These are phyloP conservation scores for Cicer cuneatum DNA, from an alignment of 306 rosid species.

Conservation along the genomic window DNA sequence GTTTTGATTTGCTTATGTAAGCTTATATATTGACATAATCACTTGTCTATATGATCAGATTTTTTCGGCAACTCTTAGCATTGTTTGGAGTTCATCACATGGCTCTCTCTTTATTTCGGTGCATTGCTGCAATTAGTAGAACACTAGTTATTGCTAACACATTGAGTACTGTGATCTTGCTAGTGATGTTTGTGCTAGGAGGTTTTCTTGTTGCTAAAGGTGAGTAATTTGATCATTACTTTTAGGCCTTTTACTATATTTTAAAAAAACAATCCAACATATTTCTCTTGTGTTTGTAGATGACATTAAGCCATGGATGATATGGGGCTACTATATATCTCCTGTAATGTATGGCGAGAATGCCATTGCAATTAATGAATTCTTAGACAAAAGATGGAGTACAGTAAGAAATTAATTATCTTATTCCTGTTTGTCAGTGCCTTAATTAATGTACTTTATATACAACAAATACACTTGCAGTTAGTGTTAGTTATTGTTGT, in stretches of 20 bases:
- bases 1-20: not conserved
- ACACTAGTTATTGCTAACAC: slow-evolving; percentile 56
- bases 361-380: slow-evolving; percentile 79
- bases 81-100: slow-evolving; percentile 64
- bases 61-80: slow-evolving; percentile 60
- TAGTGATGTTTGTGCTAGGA: slow-evolving; percentile 60
- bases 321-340: slow-evolving; percentile 76
- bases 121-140: slow-evolving; percentile 65
- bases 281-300: slow-evolving; percentile 50
- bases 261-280: not conserved
- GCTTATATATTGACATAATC: slow-evolving; percentile 4
- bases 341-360: slow-evolving; percentile 93
- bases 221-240: slow-evolving; percentile 33
- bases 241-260: not conserved
- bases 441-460: not conserved
- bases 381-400: slow-evolving; percentile 85
- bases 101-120: slow-evolving; percentile 67
- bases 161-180: slow-evolving; percentile 53
- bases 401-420: slow-evolving; percentile 47
- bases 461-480: not conserved
- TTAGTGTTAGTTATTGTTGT: not conserved
- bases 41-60: slow-evolving; percentile 48
- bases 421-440: slow-evolving; percentile 12
- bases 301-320: slow-evolving; percentile 69
- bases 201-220: slow-evolving; percentile 67